Conservation (phyloP, 2,329 filamentous ascomycete genomes). For the Pseudogymnoascus sp. region DNA sequence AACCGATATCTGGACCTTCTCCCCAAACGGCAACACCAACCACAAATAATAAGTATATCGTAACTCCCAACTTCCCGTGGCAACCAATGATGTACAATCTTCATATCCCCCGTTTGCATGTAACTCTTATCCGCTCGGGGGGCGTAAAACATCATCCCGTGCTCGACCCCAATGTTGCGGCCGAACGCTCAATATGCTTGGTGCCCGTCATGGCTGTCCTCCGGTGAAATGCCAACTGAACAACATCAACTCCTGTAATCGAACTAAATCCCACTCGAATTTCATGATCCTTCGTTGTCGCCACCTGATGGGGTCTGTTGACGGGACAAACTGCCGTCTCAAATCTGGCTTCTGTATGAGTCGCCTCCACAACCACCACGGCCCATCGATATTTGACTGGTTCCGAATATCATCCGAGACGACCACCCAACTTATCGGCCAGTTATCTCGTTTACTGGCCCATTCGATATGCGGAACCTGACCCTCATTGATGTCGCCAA, state of each 20-base stretch:
- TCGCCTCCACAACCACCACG: too few relatives aligned
- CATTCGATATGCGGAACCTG: not conserved
- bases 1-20: too few relatives aligned
- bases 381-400: not conserved
- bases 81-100: too few relatives aligned
- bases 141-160: too few relatives aligned
- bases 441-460: not conserved
- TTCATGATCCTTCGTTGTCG: not conserved
- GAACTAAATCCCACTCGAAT: not conserved
- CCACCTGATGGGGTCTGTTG: not conserved
- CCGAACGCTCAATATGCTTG: not conserved
- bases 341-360: not conserved
- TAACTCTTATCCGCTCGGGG: too few relatives aligned
- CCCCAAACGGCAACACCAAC: too few relatives aligned
- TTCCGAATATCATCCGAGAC: not conserved
- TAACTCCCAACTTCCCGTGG: too few relatives aligned
- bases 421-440: not conserved
- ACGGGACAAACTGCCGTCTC: not conserved
- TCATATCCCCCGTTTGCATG: too few relatives aligned
- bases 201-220: not conserved
- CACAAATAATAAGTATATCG: too few relatives aligned
- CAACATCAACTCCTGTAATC: not conserved
- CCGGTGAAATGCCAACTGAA: not conserved
- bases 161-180: too few relatives aligned
- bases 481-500: not conserved